phyloP scores from a whole-genome alignment of 1,139 yeast genomes.

The Zygoascus sp. region DNA sequence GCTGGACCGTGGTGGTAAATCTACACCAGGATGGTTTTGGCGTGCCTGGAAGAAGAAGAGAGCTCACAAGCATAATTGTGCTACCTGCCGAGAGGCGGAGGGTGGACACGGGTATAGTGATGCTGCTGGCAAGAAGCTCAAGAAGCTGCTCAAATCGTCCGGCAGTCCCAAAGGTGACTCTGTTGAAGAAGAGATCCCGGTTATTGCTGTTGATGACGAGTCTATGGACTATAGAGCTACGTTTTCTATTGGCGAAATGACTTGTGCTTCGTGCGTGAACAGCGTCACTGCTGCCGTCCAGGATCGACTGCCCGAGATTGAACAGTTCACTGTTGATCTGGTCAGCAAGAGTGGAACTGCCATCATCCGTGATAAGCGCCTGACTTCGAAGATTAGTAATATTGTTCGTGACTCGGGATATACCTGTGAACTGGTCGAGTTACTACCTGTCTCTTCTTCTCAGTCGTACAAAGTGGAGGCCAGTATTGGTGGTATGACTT shows the following conservation, averaged over 20 bases:
- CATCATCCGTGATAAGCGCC: slow-evolving; percentile 42
- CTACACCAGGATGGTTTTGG: slow-evolving; percentile 10
- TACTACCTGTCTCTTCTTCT: slow-evolving; percentile 47
- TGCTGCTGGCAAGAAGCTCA: slow-evolving; percentile 2
- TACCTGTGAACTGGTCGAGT: slow-evolving; percentile 53
- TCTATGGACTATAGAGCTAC: slow-evolving; percentile 44
- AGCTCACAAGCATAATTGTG: slow-evolving; percentile 16
- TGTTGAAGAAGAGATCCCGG: too few relatives aligned
- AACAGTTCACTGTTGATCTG: slow-evolving; percentile 36
- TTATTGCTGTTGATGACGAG: slow-evolving; percentile 11
- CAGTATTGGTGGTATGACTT: slow-evolving; percentile 67
- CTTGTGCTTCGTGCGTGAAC: slow-evolving; percentile 56
- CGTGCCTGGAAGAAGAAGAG: slow-evolving; percentile 9
- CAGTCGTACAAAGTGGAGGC: slow-evolving; percentile 48
- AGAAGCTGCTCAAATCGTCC: background rate
- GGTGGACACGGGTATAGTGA: too few relatives aligned
- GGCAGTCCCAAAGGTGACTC: too few relatives aligned
- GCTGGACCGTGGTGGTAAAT: background rate
- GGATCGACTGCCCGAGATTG: slow-evolving; percentile 35
- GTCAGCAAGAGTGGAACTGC: slow-evolving; percentile 33
- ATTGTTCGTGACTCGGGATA: slow-evolving; percentile 54
- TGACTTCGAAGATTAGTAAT: slow-evolving; percentile 47
- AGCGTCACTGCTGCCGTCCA: slow-evolving; percentile 46
- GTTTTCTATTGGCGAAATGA: slow-evolving; percentile 59
- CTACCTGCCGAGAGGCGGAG: too few relatives aligned